Conservation (phyloP, 805 yeast genomes). For the Candida takata region DNA sequence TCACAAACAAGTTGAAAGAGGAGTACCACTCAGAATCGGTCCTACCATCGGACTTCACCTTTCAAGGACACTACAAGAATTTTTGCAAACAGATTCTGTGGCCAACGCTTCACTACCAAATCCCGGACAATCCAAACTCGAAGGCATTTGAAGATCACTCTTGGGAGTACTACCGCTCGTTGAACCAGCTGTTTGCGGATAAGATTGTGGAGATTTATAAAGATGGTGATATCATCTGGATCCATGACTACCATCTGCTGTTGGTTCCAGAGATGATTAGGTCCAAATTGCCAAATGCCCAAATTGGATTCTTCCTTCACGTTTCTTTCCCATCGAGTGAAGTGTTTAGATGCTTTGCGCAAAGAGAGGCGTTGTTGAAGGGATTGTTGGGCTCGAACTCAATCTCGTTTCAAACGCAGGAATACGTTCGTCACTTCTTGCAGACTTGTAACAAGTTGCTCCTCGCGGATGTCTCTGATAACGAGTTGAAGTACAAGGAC, state of each 20-base stretch:
- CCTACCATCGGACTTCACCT: conserved; percentile 67
- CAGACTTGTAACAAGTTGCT: conserved; percentile 84
- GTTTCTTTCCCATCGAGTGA: conserved; percentile 94
- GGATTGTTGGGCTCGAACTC: conserved; percentile 89
- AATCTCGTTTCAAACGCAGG: conserved; percentile 85
- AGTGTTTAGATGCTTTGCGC: conserved; percentile 90
- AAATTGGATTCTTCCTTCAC: conserved; percentile 87
- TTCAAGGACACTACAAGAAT: conserved; percentile 85
- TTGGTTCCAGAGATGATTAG: conserved; percentile 83
- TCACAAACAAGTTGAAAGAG: conserved; percentile 37
- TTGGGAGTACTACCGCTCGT: conserved; percentile 72
- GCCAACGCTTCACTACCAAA: conserved; percentile 93
- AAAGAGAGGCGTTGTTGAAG: conserved; percentile 62
- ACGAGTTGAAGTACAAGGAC: conserved; percentile 53
- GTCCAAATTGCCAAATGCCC: conserved; percentile 66
- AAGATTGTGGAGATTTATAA: conserved; percentile 60
- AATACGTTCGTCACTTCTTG: conserved; percentile 87
- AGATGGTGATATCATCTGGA: conserved; percentile 78
- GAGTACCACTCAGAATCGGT: conserved; percentile 60
- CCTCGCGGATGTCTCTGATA: conserved; percentile 72
- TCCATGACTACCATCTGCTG: conserved; percentile 89
- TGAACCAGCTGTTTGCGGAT: conserved; percentile 79
- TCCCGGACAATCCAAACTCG: conserved; percentile 90
- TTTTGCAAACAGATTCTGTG: conserved; percentile 92
- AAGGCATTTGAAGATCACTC: conserved; percentile 95